Base-by-base conservation (phyloP, 768 basidiomycete species). In the Jaapia argillacea region DNA sequence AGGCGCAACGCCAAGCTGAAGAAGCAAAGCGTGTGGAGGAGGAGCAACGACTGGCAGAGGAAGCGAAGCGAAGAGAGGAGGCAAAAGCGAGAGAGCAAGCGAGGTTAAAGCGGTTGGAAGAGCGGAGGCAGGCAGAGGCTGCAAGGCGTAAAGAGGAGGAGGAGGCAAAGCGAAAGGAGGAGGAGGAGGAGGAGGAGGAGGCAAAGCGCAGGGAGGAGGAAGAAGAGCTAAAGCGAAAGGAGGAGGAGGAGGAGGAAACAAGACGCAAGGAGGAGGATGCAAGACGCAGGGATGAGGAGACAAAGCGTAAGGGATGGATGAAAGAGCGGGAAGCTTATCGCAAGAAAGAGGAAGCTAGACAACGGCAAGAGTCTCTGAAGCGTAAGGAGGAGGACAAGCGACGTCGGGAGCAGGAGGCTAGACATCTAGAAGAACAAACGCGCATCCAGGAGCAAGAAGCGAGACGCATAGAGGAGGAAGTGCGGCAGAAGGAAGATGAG, bases 121-220 rank as follows among this genome's bases (percentile, higher is more conserved):
- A 50, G 31, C 44, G 46, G 42, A 45, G 37, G 43, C 35, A 24
- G 41, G 47, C 46, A 44, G 31, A 40, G 22, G 38, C 45, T 38
- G 40, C 43, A 45, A 41, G 48, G 31, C 52, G 54, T 48, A 25
- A 50, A 45, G 44, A 56, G 49, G 49, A 51, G 48, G 36, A 45
- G 26, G 45, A 52, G 27, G 41, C 48, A 14, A 14, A 36, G 14
- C 45, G 45, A 40, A 23, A 42, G 31, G 35, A 37, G 13, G 36
- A 20, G 33, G 45, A 44, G 43, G 44, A 31, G 38, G 42, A 33
- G 27, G 36, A 24, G 45, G 42, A 36, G 51, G 38, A 42, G 24
- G 26, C 31, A 6, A 54, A 47, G 45, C 57, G 59, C 36, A 54
- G 57, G 42, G 64, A 68, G 44, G 59, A 61, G 21, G 60, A 60